These are phyloP conservation scores for Podospora appendiculata DNA, from an alignment of 495 filamentous ascomycete species.

Conservation along the genomic window DNA sequence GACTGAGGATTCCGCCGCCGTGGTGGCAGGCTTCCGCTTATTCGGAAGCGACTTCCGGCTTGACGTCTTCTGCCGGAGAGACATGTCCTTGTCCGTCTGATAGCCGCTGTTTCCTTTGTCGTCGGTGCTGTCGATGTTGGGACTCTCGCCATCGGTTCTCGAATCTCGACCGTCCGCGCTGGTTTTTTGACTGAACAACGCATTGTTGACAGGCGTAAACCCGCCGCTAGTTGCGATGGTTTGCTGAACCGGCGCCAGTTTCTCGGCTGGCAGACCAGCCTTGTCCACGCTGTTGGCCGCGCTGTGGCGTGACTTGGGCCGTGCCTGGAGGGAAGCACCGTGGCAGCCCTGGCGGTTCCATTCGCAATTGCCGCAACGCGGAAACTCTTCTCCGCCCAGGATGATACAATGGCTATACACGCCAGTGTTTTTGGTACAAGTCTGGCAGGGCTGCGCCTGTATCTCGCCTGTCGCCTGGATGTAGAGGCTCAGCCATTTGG, in stretches of 20 bases:
- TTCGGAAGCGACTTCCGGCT: constrained; percentile 18
- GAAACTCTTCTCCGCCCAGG: constrained; percentile 13
- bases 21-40: constrained; percentile 1
- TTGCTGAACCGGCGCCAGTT: neutral
- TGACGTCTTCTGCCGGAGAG: neutral
- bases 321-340: neutral
- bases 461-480: constrained; percentile 23
- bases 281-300: neutral
- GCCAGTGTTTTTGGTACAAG: constrained; percentile 14
- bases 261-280: neutral
- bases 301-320: neutral
- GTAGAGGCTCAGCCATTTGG: constrained; percentile 23
- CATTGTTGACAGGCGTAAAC: constrained; percentile 20
- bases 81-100: neutral
- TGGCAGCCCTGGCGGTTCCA: constrained; percentile 23
- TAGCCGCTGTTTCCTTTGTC: neutral
- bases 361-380: constrained; percentile 27
- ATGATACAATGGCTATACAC: constrained; percentile 19
- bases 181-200: neutral
- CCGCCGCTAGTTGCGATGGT: constrained; percentile 1
- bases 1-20: neutral
- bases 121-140: neutral
- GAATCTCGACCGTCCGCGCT: neutral
- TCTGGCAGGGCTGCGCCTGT: constrained; percentile 14
- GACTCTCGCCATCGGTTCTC: neutral